Evolutionary conservation across 352 stramenopile genomes (phyloP), one percentile per base, ranked within the genome.

Genomic region (Phytophthora boehmeriae): DNA sequence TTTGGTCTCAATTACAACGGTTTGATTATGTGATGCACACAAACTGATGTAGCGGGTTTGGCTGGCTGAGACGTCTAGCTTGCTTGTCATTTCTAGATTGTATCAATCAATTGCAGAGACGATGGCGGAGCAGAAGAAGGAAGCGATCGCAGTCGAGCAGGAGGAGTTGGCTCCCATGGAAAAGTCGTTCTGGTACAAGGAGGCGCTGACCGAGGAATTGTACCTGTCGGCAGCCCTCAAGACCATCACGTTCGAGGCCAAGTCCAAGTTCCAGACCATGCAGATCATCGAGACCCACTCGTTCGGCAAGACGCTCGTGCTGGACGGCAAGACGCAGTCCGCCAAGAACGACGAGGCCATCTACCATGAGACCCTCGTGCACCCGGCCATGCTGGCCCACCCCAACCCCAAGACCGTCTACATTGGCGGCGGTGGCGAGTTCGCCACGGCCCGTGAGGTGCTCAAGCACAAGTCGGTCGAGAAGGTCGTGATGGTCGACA

Each of bases 281-380:
- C 86, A 98, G 79, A 91, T 98, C 61, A 94, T 99, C 41, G 85
- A 98, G 68, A 98, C 93, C 14, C 80, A 79, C 49, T 80, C 83
- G 60, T 98, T 98, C 69, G 94, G 95, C 44, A 97, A 96, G 68
- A 98, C 90, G 44, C 80, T 99, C 20, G 91, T 98, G 46, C 96
- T 98, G 13, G 95, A 98, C 69, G 93, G 95, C 54, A 97, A 98
- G 78, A 98, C 95, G 23, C 94, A 98, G 75, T 98, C 86, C 54
- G 75, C 94, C 38, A 81, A 97, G 66, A 84, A 81, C 53, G 96
- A 99, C 71, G 96, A 99, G 73, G 87, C 89, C 68, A 90, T 98
- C 46, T 98, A 98, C 72, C 95, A 99, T 75, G 95, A 98, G 76
- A 83, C 73, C 54, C 79, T 99, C n/a, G 93, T 98, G 39, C 95